These are phyloP conservation scores for Colletotrichum incanum DNA, from an alignment of 2,329 filamentous ascomycete genomes.

Conservation along the genomic window DNA sequence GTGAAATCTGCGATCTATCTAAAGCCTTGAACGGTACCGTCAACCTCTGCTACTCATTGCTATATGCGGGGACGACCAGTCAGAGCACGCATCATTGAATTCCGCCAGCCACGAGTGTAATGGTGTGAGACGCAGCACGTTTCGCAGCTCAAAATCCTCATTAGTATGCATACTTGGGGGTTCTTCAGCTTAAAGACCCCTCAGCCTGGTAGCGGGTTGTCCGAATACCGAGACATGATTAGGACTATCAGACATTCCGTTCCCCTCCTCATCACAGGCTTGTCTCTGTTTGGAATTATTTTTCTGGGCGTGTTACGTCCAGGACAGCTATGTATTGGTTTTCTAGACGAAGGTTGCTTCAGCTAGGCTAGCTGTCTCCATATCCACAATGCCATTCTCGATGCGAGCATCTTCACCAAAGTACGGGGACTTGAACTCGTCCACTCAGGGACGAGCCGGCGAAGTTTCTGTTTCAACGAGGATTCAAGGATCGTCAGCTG, in stretches of 20 bases:
- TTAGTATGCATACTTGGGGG: background rate
- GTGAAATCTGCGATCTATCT: background rate
- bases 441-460: background rate
- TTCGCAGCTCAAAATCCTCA: background rate
- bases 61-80: background rate
- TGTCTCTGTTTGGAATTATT: conserved; percentile 5
- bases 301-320: background rate
- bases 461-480: conserved; percentile 23
- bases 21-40: background rate
- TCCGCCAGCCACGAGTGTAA: background rate
- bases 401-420: conserved; percentile 13
- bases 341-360: background rate
- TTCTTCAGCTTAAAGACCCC: background rate
- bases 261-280: background rate
- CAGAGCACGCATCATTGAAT: background rate
- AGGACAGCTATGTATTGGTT: conserved; percentile 10
- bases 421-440: background rate
- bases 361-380: background rate
- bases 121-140: background rate
- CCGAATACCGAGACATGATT: conserved; percentile 16
- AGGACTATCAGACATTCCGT: conserved; percentile 12
- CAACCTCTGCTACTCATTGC: conserved; percentile 5
- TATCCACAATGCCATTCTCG: conserved; percentile 16
- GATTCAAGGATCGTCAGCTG: background rate
- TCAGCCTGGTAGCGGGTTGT: background rate